A percentile compares a stretch with the other conserved stretches of the same genome.
Evolutionary conservation across 768 basidiomycete genomes (phyloP).

Genomic region (Suillus plorans): DNA sequence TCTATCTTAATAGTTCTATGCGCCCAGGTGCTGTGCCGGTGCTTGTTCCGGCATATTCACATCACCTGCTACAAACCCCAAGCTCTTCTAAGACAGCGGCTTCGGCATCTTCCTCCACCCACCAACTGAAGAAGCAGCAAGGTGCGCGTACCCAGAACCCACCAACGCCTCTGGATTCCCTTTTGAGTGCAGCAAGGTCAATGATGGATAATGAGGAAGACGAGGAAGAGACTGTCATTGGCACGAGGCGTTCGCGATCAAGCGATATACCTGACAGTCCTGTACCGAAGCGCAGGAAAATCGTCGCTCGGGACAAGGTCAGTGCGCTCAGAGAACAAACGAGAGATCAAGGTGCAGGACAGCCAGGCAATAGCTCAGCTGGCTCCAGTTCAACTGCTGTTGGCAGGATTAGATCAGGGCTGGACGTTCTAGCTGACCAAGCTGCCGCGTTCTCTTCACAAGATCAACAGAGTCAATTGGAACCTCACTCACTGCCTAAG

Average conservation of each 20-base stretch:
- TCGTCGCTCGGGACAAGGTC: slow-evolving; percentile 17
- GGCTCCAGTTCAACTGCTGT: slow-evolving; percentile 1
- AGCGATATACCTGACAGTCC: slow-evolving; percentile 33
- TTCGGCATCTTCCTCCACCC: slow-evolving; percentile 23
- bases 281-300: slow-evolving; percentile 39
- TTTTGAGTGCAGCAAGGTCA: slow-evolving; percentile 59
- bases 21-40: slow-evolving; percentile 28
- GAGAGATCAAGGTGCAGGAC: neutral
- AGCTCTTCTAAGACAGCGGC: slow-evolving; percentile 31
- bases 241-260: slow-evolving; percentile 28
- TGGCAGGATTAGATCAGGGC: slow-evolving; percentile 46
- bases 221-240: slow-evolving; percentile 18
- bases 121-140: slow-evolving; percentile 18
- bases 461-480: slow-evolving; percentile 19
- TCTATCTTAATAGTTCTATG: slow-evolving; percentile 28
- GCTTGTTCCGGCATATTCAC: slow-evolving; percentile 29
- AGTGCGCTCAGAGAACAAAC: slow-evolving; percentile 6
- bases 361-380: slow-evolving; percentile 3
- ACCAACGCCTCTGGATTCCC: slow-evolving; percentile 54
- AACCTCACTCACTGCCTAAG: slow-evolving; percentile 8
- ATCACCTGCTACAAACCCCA: slow-evolving; percentile 29
- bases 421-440: slow-evolving; percentile 76
- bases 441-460: slow-evolving; percentile 54
- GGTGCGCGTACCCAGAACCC: slow-evolving; percentile 26
- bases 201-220: slow-evolving; percentile 44